Percentiles rank a stretch among this genome's conserved stretches.
phyloP scores from a whole-genome alignment of 2,329 filamentous ascomycete genomes.

The Xylaria sp. region DNA sequence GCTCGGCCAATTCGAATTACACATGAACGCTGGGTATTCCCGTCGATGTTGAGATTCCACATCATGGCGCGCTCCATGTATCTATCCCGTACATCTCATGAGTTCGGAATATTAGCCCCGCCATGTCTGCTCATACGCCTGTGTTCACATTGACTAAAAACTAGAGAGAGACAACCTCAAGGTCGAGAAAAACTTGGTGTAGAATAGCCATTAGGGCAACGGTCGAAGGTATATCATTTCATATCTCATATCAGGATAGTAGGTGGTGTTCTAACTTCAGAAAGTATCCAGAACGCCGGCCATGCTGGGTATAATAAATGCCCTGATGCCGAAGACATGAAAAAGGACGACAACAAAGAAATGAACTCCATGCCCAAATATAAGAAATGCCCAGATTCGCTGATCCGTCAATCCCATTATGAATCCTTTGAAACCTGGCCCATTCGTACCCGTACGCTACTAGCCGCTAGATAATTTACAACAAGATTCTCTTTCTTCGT shows the following conservation, averaged over 20 bases:
- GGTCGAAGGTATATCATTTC: constrained; percentile 9
- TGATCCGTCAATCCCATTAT: constrained; percentile 1
- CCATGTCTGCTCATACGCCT: too few relatives aligned
- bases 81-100: not conserved
- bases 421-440: constrained; percentile 19
- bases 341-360: not conserved
- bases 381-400: not conserved
- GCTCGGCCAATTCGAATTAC: constrained; percentile 2
- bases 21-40: too few relatives aligned
- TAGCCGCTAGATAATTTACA: constrained; percentile 1
- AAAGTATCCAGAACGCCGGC: constrained; percentile 35
- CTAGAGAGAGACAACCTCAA: not conserved
- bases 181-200: not conserved
- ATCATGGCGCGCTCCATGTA: not conserved
- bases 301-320: constrained; percentile 38
- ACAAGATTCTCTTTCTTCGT: constrained; percentile 14
- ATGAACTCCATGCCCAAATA: constrained; percentile 18
- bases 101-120: too few relatives aligned
- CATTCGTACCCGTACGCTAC: constrained; percentile 15
- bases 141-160: not conserved
- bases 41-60: too few relatives aligned
- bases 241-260: constrained; percentile 31
- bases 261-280: constrained; percentile 24
- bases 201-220: not conserved
- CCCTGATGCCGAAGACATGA: constrained; percentile 31